Base-by-base conservation (phyloP, 192 early-diverging fungal species). In the Coemansia sp. region DNA sequence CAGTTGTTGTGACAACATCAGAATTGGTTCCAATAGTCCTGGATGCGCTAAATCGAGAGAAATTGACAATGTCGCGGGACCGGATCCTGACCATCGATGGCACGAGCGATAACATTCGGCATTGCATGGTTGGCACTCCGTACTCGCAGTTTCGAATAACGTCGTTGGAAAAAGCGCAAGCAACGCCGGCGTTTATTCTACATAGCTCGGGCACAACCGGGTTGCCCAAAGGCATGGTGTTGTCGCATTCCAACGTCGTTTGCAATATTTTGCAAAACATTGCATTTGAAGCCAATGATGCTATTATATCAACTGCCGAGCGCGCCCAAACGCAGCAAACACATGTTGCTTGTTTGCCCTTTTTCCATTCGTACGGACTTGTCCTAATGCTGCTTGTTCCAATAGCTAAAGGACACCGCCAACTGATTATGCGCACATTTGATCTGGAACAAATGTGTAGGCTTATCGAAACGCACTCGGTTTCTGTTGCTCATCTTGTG, bases 211-310 rank as follows among this genome's bases (percentile, higher is more conserved):
- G 77, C 9, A 80, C 77, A 12, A 74, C 57, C 7, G 77, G 77
- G 85, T 77, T 65, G 52, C 87, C 89, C 36, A 97, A 97, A 69
- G 93, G 92, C 61, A 91, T 96, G 19, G 79, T 85, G 51, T 85
- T 89, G 3, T 93, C 88, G 20, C 92, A 95, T 56, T 60, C 66
- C 9, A 95, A 94, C 81, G 85, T 94, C 60, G 86, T 92, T 6
- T 78, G 91, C 23, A 94, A 95, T 66, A 69, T 87, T 12, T 19
- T 73, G 17, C 88, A 91, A 55, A 72, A 85, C 15, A 52, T 65
- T 8, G 56, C 56, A 8, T 65, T 86, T 58, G 85, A 90, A 37
- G n/a, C 21, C 11, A 12, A 10, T 21, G 72, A 78, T 62, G 0
- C 22, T 52, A 40, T 54, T 56, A 46, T 57, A 26, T 19, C 57